Percentiles rank a stretch among this genome's conserved stretches.
Evolutionary conservation across 2,329 filamentous ascomycete species (phyloP).

Genomic region (Coniochaeta sp.): DNA sequence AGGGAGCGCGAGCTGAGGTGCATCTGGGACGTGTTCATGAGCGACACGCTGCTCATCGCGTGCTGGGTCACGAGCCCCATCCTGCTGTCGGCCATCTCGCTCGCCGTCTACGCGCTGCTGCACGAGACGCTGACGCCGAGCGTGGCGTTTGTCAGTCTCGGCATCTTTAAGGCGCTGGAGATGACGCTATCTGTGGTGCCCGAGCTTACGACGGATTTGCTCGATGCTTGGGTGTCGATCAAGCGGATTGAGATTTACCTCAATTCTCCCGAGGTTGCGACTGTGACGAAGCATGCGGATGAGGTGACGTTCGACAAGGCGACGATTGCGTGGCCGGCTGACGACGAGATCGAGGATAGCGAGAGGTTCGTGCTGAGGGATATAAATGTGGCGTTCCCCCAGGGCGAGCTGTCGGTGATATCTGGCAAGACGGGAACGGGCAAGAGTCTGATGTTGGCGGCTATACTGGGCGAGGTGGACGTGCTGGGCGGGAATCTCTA

Average conservation of each 20-base stretch:
- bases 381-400: conserved; percentile 60
- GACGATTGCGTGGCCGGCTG: conserved; percentile 67
- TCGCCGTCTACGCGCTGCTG: conserved; percentile 60
- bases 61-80: conserved; percentile 72
- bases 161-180: conserved; percentile 69
- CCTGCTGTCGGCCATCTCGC: conserved; percentile 62
- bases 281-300: conserved; percentile 46
- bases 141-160: conserved; percentile 72
- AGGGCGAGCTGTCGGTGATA: conserved; percentile 63
- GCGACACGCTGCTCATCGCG: conserved; percentile 54
- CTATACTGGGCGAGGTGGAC: conserved; percentile 70
- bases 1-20: conserved; percentile 60
- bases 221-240: conserved; percentile 69
- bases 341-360: conserved; percentile 48
- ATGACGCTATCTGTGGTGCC: conserved; percentile 64
- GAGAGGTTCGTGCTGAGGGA: conserved; percentile 59
- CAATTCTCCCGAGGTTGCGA: conserved; percentile 54
- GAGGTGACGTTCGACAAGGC: conserved; percentile 60
- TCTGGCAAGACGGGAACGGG: conserved; percentile 73
- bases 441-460: conserved; percentile 67
- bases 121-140: conserved; percentile 61
- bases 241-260: conserved; percentile 68
- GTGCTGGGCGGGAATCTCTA: conserved; percentile 56
- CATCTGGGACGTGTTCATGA: conserved; percentile 59
- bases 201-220: conserved; percentile 61